Base-by-base conservation (phyloP, 2,329 filamentous ascomycete genomes). In the Thelonectria discophora region DNA sequence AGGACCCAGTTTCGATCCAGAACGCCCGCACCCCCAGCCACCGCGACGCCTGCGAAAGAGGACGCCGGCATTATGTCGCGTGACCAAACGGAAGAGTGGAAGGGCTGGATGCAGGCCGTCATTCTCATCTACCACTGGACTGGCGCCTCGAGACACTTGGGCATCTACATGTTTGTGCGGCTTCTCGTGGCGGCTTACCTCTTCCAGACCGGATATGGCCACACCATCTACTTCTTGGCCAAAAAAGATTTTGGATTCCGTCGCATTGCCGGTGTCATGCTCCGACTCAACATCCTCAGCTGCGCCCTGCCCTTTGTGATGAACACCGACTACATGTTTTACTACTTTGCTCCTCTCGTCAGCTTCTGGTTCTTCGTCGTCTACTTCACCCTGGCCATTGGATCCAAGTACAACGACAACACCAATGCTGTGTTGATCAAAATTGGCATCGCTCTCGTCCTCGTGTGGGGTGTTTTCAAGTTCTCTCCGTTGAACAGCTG, bases 61-160 rank as follows among this genome's bases (percentile, higher is more conserved):
- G 72, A 69, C 43, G 61, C 57, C 5, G 68, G 69, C 20, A 65
- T 68, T 5, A 64, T 72, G 9, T 73, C 82, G 1, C 79, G 86
- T 52, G 78, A 82, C 47, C 85, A 89, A 65, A 85, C 84, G 0
- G 82, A 89, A 63, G 88, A 90, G 71, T 88, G 86, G 82, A 90
- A 89, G 75, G 88, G 88, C 2, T 84, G 86, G 80, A 87, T 90
- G 84, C 86, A 89, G 65, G 78, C 80, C 13, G 73, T 81, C 17
- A 76, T 82, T 48, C 67, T 81, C 4, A 75, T 86, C 12, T 89
- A 87, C 67, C 83, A 87, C 62, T 89, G 86, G 72, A 84, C 85
- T 34, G 80, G 83, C 18, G 83, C 81, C 7, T 84, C 62, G 70
- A 76, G 13, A 5, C 60, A 63, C 2, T 72, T 86, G 5, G 81